phyloP scores from a whole-genome alignment of 768 basidiomycete genomes.

The Gelatoporia subvermispora region DNA sequence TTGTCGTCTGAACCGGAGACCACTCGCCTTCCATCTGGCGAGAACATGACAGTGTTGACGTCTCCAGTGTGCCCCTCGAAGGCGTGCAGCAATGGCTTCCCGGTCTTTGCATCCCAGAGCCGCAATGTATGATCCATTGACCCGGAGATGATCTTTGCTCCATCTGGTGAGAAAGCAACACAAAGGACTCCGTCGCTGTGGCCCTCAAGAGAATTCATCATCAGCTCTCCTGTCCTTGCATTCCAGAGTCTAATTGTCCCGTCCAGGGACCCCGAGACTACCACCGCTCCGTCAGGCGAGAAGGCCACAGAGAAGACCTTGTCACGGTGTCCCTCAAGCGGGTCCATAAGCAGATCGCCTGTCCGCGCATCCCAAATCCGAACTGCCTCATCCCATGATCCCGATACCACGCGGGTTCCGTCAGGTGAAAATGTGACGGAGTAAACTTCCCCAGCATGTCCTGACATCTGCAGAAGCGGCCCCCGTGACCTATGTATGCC shows the following conservation, averaged over 20 bases:
- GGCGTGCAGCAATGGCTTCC: too few species aligned
- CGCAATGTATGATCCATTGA: conserved; percentile 39
- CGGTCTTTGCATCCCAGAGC: too few species aligned
- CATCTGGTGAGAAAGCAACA: conserved; percentile 40
- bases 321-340: conserved; percentile 5
- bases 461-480: too few species aligned
- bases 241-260: conserved; percentile 7
- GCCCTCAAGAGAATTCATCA: not conserved
- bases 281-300: not conserved
- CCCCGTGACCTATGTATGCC: too few species aligned
- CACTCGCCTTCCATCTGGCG: too few species aligned
- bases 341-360: conserved; percentile 3
- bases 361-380: conserved; percentile 4
- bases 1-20: too few species aligned
- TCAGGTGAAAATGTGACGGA: too few species aligned
- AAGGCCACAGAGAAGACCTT: not conserved
- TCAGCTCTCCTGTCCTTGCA: not conserved
- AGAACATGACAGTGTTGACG: too few species aligned
- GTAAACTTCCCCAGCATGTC: conserved; percentile 9
- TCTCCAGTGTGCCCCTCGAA: too few species aligned
- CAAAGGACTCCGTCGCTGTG: conserved; percentile 27
- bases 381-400: too few species aligned
- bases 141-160: conserved; percentile 36
- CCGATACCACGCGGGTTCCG: too few species aligned
- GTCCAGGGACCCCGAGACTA: not conserved